phyloP scores from a whole-genome alignment of 768 basidiomycete genomes.

The Tulasnella sp. region DNA sequence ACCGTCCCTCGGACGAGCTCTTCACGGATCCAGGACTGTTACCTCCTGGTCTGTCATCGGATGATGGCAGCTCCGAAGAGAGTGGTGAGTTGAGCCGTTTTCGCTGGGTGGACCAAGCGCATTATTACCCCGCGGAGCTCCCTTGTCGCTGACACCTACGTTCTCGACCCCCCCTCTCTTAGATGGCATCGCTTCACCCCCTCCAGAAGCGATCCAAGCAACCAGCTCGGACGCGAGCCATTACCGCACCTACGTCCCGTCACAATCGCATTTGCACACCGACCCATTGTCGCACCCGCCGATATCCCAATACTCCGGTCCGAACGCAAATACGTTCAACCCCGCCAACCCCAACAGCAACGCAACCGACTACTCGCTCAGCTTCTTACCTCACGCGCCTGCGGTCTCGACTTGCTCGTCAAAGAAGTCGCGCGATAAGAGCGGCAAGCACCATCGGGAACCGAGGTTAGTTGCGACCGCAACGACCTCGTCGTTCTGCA shows the following conservation, averaged over 20 bases:
- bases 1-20: not conserved
- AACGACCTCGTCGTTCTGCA: not conserved
- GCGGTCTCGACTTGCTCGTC: slow-evolving; percentile 6
- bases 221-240: not conserved
- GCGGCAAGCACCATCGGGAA: not conserved
- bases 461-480: not conserved
- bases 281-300: slow-evolving; percentile 19
- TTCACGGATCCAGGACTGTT: not conserved
- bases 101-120: not conserved
- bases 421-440: slow-evolving; percentile 12
- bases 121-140: not conserved
- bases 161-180: not conserved
- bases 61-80: slow-evolving; percentile 19
- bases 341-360: not conserved
- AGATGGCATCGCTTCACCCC: slow-evolving; percentile 19
- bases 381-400: slow-evolving; percentile 14
- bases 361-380: slow-evolving; percentile 13
- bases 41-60: slow-evolving; percentile 4
- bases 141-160: not conserved
- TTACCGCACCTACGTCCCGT: not conserved
- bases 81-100: slow-evolving; percentile 13
- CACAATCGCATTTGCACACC: slow-evolving; percentile 19
- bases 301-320: slow-evolving; percentile 6
- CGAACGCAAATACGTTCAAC: not conserved
- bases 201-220: slow-evolving; percentile 9